These are phyloP conservation scores for Yarrowia phangngaensis DNA, from an alignment of 805 yeast species.

Conservation along the genomic window DNA sequence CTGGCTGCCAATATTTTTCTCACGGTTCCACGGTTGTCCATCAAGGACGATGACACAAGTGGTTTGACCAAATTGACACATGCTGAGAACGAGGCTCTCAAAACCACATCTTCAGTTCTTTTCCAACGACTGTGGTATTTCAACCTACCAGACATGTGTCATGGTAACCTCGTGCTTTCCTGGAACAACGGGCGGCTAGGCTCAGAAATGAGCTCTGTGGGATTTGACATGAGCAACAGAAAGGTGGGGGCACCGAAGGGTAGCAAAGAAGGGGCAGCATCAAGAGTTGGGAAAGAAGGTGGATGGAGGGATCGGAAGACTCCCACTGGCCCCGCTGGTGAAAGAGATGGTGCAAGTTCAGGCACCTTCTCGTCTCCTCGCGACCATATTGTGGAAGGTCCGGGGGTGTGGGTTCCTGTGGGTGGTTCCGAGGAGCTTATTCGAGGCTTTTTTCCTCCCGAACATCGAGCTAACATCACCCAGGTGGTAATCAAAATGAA, in stretches of 20 bases:
- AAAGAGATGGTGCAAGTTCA: constrained; percentile 31
- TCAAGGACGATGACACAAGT: constrained; percentile 35
- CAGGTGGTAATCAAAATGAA: constrained; percentile 31
- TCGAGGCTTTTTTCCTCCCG: constrained; percentile 36
- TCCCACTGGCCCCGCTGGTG: constrained; percentile 28
- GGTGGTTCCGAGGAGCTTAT: constrained; percentile 40
- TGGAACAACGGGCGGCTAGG: constrained; percentile 48
- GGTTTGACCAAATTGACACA: constrained; percentile 35
- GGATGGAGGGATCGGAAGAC: background rate
- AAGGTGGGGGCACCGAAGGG: constrained; percentile 28
- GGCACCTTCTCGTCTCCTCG: too few species aligned
- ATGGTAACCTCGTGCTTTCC: constrained; percentile 49
- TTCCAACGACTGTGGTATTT: constrained; percentile 76
- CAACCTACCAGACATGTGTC: constrained; percentile 59
- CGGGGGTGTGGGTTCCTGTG: constrained; percentile 43
- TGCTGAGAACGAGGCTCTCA: constrained; percentile 57
- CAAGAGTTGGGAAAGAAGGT: constrained; percentile 11
- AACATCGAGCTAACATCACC: constrained; percentile 38
- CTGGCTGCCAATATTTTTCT: constrained; percentile 24
- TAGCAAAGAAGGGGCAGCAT: constrained; percentile 8
- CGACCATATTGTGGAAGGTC: constrained; percentile 29
- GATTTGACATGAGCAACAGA: constrained; percentile 61
- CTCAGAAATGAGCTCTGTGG: constrained; percentile 53
- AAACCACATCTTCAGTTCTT: constrained; percentile 43
- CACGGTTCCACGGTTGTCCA: constrained; percentile 19